Percentiles rank a stretch among this genome's conserved stretches.
Evolutionary conservation across 345 rosid genomes (phyloP).

Genomic region (Populus tremula): DNA sequence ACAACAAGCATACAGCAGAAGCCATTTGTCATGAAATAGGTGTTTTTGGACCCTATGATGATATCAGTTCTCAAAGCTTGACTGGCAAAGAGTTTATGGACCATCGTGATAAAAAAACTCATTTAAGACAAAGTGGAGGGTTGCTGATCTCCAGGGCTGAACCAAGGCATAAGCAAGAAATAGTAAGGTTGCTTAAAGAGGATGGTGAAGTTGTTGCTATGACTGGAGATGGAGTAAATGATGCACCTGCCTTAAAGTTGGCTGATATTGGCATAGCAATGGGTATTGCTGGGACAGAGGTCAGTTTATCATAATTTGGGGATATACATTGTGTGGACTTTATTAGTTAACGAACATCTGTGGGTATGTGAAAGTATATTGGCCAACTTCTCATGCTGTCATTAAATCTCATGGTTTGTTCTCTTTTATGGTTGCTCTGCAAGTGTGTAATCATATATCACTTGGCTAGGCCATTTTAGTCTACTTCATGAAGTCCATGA

Average conservation of each 20-base stretch:
- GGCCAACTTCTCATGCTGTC: not conserved
- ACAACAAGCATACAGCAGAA: slow-evolving; percentile 92
- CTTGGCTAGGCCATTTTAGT: not conserved
- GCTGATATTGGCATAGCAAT: slow-evolving; percentile 98
- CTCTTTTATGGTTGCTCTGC: not conserved
- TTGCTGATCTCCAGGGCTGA: slow-evolving; percentile 93
- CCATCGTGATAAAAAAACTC: slow-evolving; percentile 44
- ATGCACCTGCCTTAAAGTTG: slow-evolving; percentile 94
- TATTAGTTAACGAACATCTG: not conserved
- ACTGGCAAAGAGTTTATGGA: slow-evolving; percentile 84
- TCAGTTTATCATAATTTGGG: slow-evolving; percentile 5
- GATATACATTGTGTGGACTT: not conserved
- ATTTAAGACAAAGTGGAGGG: slow-evolving; percentile 74
- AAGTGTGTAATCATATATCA: not conserved
- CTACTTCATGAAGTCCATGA: not conserved
- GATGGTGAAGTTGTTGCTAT: slow-evolving; percentile 99
- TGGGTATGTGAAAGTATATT: not conserved
- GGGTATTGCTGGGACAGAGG: slow-evolving; percentile 98
- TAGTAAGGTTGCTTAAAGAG: slow-evolving; percentile 91
- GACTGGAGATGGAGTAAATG: slow-evolving; percentile 99
- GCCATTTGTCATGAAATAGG: slow-evolving; percentile 96
- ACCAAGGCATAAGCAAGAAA: slow-evolving; percentile 96
- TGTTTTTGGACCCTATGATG: slow-evolving; percentile 66
- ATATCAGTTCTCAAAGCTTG: slow-evolving; percentile 62
- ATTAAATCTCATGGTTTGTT: not conserved